Conservation (phyloP, 352 stramenopile genomes). For the Globisporangium middletonii region DNA sequence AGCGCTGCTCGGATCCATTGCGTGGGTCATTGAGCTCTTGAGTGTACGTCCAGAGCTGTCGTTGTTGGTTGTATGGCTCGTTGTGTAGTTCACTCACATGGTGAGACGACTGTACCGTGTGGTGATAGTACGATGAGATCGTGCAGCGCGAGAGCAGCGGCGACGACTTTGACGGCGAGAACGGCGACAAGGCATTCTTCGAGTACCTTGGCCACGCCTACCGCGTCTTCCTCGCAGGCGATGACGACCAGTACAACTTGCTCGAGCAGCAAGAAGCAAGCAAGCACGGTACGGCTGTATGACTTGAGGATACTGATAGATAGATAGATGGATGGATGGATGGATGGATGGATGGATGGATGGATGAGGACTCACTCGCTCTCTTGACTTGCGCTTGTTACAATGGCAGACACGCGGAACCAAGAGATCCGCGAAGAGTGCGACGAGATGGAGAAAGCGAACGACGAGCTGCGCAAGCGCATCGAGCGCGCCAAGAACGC, state of each 20-base stretch:
- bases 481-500: conserved; percentile 65
- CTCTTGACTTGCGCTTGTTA: no score
- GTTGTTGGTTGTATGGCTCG: neutral
- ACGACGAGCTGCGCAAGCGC: conserved; percentile 52
- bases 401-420: conserved; percentile 36
- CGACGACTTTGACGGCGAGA: conserved; percentile 64
- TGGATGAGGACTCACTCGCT: no score
- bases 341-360: neutral
- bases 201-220: conserved; percentile 93
- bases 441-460: conserved; percentile 39
- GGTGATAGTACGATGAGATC: conserved; percentile 78
- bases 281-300: conserved; percentile 32
- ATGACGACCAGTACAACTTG: conserved; percentile 87
- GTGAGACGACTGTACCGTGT: neutral
- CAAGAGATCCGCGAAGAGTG: conserved; percentile 47
- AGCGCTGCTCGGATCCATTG: conserved; percentile 91
- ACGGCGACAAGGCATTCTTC: conserved; percentile 91
- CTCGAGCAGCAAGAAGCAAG: conserved; percentile 78
- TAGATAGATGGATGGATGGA: neutral
- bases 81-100: neutral
- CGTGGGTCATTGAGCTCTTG: conserved; percentile 96
- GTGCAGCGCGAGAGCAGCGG: conserved; percentile 50
- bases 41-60: conserved; percentile 32
- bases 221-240: conserved; percentile 89
- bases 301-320: neutral